Evolutionary conservation across 139 green algal genomes (phyloP), one percentile per base, ranked within the genome.

Genomic region (Nannochloris sp.): DNA sequence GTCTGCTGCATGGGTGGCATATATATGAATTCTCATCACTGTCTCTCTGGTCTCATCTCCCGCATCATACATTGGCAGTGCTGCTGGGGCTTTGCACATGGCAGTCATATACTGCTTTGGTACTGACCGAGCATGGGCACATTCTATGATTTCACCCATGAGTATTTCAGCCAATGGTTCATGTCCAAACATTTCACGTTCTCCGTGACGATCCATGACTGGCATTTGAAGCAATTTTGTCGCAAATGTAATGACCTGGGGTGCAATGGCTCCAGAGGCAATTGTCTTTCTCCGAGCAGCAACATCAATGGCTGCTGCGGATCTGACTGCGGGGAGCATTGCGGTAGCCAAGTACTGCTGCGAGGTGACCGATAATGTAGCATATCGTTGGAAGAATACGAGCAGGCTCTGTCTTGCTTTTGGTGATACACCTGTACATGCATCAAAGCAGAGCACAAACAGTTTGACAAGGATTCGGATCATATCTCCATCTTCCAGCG

Each of bases 371-470:
- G 51, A 64, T 18, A 72, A 27, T 7, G 50, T 57, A 4, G 80
- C 80, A 23, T 70, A 84, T 48, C 68, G 46, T n/a, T 78, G 66
- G 58, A 87, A 84, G 63, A 82, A 84, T 14, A 87, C 79, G 18
- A 68, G 27, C 37, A 87, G 72, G 43, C 61, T 74, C 75, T 87
- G 80, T 21, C 66, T 57, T 60, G 78, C 21, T 44, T 49, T 73
- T 29, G 62, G 54, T 5, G 53, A 55, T 18, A 57, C 51, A 31
- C 76, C 63, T 12, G 75, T 75, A 29, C 36, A 25, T 4, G 69
- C 48, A 48, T 83, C 67, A 65, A 85, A 83, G 60, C 68, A 46
- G 6, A 77, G 55, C 21, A 76, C 44, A 54, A 81, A 37, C 34
- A 86, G 63, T 10, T 56, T 19, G 18, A 76, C 57, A 34, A 85